A percentile compares a stretch with the other conserved stretches of the same genome.
Evolutionary conservation across 2,329 filamentous ascomycete genomes (phyloP).

Genomic region (Kalaharituber pfeilii): DNA sequence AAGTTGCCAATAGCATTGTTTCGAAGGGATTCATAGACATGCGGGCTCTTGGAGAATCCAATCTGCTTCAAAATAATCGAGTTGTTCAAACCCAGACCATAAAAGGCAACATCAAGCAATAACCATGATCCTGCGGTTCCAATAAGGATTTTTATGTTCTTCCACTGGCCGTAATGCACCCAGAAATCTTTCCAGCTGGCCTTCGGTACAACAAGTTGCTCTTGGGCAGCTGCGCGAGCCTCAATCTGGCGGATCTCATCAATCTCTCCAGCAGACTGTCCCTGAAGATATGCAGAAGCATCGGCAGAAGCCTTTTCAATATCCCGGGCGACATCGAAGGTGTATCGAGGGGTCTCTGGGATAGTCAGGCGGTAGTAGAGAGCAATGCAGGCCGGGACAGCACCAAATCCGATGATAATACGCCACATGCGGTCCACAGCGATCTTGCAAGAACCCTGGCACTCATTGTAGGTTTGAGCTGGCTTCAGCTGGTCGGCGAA

Average conservation of each 20-base stretch:
- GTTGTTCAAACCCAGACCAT: constrained; percentile 60
- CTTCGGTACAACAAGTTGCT: constrained; percentile 46
- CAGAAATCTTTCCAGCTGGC: constrained; percentile 57
- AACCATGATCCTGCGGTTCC: constrained; percentile 81
- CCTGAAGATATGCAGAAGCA: constrained; percentile 54
- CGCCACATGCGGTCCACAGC: constrained; percentile 84
- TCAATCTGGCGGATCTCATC: constrained; percentile 48
- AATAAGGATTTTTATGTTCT: constrained; percentile 53
- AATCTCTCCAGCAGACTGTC: constrained; percentile 42
- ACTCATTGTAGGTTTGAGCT: constrained; percentile 37
- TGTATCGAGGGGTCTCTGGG: constrained; percentile 75
- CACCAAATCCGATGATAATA: constrained; percentile 61
- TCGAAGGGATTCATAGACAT: constrained; percentile 51
- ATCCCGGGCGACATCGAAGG: constrained; percentile 62
- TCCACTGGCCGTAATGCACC: constrained; percentile 51
- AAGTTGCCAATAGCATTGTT: constrained; percentile 64
- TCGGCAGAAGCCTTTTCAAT: constrained; percentile 57
- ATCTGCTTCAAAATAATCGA: constrained; percentile 53
- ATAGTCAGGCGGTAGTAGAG: constrained; percentile 78
- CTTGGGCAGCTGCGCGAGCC: constrained; percentile 31
- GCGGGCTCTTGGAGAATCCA: constrained; percentile 47
- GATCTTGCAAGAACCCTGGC: constrained; percentile 44
- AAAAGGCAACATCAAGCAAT: constrained; percentile 51
- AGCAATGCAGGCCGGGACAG: constrained; percentile 61
- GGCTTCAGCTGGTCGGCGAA: constrained; percentile 36